Evolutionary conservation across 1,284 basidiomycete species (phyloP), one percentile per base, ranked within the genome.

Genomic region (Veloboletus limbatus): DNA sequence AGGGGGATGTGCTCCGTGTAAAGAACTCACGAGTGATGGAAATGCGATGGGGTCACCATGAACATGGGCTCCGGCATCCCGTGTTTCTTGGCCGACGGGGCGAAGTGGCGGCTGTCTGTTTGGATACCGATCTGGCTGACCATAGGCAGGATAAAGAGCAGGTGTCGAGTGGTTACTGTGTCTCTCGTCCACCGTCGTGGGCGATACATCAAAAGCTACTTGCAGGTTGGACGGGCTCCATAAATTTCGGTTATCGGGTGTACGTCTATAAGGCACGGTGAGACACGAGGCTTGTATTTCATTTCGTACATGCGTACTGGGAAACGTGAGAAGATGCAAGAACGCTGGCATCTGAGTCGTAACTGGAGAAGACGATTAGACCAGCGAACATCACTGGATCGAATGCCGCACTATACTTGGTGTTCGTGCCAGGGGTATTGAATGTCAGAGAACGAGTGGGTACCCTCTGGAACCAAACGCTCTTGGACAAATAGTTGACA

Each of bases 311-410:
- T 24, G 25, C 49, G 4, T 25, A 52, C 48, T 25, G 8, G 16
- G 25, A 4, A 22, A 20, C 14, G 8, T 18, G 13, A 31, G 1
- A 2, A 16, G 40, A 21, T 11, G 25, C 14, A 24, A 17, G 6
- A 5, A 14, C 11, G 35, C 3, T 4, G 11, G 5, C 18, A 21
- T 34, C 21, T 3, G 28, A 30, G 28, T 16, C 3, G 2, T 34
- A 11, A 28, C 50, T 50, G 4, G 11, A 25, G n/a, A 22, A 43
- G n/a, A 38, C 6, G 3, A 14, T 53, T 3, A 33, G 16, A 26
- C 4, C 6, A 5, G 6, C 3, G 3, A 30, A 32, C 6, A 13
- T 1, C 13, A 27, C 7, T 2, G 6, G 20, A 30, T 31, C 2
- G 22, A 6, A 20, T 13, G 5, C 3, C n/a, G 33, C 16, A 25